Base-by-base conservation (phyloP, 1,284 basidiomycete genomes). In the Malassezia caprae region DNA sequence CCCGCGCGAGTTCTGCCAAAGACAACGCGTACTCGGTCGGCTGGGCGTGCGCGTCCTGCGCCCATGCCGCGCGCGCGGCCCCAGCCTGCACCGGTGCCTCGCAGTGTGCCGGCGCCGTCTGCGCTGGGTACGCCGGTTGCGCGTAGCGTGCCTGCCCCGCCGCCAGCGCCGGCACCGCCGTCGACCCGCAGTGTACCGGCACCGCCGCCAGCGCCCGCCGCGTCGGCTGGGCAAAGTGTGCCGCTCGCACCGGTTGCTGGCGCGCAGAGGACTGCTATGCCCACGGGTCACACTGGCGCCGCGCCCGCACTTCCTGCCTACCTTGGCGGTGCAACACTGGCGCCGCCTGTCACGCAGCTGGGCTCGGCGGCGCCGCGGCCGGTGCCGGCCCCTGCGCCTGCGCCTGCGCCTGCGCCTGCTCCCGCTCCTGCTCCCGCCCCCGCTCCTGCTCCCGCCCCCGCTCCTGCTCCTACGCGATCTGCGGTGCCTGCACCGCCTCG, bases 1-100 rank as follows among this genome's bases (percentile, higher is more conserved):
- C 82, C 86, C 34, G 86, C 90, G 4, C 87, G 0, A 80, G 84
- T 32, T 7, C 19, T 48, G 23, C 46, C 46, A n/a, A 28, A 31
- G 15, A 35, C 46, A 2, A 23, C 24, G 28, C 27, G 31, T 6
- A n/a, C 15, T 10, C 26, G 26, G 5, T 26, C 34, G 23, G 44
- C 44, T n/a, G 44, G 19, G 8, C 35, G 34, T 12, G 24, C 75
- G 48, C 71, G 71, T 60, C 61, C 53, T 53, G 44, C 68, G 34
- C 76, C 71, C 39, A 53, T 21, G 46, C 15, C 35, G 10, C 26
- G 50, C 54, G 75, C 13, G 11, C 32, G 32, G 32, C 32, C 32
- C 15, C 32, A 13, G 2, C 13, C 32, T 13, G 48, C 71, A 69
- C 62, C 60, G 49, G 58, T 44, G 66, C 31, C 76, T 69, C 37